These are phyloP conservation scores for Colletotrichum endophyticum DNA, from an alignment of 2,329 filamentous ascomycete genomes.

Conservation along the genomic window DNA sequence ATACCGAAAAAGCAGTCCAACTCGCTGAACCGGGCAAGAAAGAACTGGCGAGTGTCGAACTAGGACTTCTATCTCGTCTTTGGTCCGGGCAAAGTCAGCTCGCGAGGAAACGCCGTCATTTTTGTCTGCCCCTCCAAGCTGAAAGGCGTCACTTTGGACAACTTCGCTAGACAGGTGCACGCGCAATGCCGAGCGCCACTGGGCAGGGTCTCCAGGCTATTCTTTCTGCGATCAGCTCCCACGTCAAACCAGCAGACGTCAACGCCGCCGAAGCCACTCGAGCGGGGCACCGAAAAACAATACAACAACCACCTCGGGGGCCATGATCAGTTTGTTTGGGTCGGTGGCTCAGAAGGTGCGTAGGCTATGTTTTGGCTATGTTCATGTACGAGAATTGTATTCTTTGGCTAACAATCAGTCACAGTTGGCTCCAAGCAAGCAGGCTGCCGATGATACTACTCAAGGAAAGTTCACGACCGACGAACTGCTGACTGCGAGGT, in stretches of 20 bases:
- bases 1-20: neutral
- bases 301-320: neutral
- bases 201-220: neutral
- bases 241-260: neutral
- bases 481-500: neutral
- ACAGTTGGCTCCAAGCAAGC: neutral
- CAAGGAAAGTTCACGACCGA: neutral
- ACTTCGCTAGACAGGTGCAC: neutral
- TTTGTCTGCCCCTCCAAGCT: neutral
- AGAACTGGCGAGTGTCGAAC: neutral
- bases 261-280: neutral
- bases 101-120: neutral
- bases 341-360: neutral
- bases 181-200: neutral
- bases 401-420: neutral
- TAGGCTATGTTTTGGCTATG: neutral
- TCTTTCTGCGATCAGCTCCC: neutral
- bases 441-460: neutral
- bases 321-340: neutral
- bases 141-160: neutral
- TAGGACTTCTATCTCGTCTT: neutral
- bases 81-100: neutral
- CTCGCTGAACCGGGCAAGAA: neutral
- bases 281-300: neutral
- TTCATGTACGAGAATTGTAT: neutral